These are phyloP conservation scores for Panellus pusillus DNA, from an alignment of 768 basidiomycete species.

Conservation along the genomic window DNA sequence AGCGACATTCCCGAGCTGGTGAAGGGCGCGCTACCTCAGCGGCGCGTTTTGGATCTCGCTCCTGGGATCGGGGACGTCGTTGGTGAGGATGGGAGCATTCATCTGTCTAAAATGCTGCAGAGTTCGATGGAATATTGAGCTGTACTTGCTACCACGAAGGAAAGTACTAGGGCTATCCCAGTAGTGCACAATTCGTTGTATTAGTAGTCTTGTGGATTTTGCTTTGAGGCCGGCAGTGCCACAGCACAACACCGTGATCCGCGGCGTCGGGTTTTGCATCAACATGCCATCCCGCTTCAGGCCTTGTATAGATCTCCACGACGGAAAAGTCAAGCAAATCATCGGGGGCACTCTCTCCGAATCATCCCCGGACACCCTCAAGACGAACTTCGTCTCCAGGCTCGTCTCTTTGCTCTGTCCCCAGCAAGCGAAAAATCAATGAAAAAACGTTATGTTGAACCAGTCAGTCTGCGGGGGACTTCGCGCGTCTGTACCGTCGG, in stretches of 20 bases:
- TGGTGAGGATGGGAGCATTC: constrained; percentile 80
- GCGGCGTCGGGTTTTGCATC: too few species aligned
- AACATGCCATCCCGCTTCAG: constrained; percentile 27
- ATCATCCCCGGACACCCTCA: constrained; percentile 52
- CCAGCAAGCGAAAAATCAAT: constrained; percentile 8
- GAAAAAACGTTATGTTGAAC: constrained; percentile 6
- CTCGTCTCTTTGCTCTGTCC: constrained; percentile 32
- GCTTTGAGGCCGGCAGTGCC: too few species aligned
- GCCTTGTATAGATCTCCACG: constrained; percentile 96
- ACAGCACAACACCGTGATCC: too few species aligned
- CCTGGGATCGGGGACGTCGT: constrained; percentile 84
- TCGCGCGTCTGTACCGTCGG: constrained; percentile 73
- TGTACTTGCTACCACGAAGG: too few species aligned
- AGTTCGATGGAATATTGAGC: constrained; percentile 70
- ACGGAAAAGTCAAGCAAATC: constrained; percentile 96
- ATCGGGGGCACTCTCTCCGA: constrained; percentile 93
- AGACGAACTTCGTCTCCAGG: constrained; percentile 93
- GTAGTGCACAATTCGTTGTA: too few species aligned
- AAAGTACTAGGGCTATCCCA: too few species aligned
- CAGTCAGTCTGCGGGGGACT: constrained; percentile 78
- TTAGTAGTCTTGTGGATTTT: too few species aligned
- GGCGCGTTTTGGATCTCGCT: constrained; percentile 89
- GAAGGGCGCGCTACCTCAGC: constrained; percentile 89
- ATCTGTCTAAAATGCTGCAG: constrained; percentile 80
- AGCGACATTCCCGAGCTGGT: constrained; percentile 75